Conservation (phyloP, 768 basidiomycete genomes). For the Pleurotus tuber-regium region DNA sequence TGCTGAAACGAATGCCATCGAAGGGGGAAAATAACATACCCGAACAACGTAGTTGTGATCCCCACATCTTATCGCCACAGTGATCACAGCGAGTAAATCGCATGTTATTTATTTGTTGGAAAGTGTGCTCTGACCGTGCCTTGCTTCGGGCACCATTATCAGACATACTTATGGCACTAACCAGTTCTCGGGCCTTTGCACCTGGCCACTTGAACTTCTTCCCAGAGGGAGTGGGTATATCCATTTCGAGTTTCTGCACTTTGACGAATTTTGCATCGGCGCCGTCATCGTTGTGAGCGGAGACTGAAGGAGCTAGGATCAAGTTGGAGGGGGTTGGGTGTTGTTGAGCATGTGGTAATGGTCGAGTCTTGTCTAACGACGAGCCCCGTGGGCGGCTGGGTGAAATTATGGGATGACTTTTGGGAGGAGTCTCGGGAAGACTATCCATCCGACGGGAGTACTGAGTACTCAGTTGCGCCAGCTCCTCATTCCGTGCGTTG, state of each 20-base stretch:
- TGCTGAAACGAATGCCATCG: background rate
- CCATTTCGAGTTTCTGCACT: constrained; percentile 43
- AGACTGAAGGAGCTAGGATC: constrained; percentile 44
- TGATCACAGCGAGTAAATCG: constrained; percentile 92
- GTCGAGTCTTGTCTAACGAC: constrained; percentile 16
- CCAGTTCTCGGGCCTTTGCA: constrained; percentile 49
- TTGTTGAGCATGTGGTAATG: constrained; percentile 20
- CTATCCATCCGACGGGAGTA: constrained; percentile 78
- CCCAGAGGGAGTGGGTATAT: constrained; percentile 49
- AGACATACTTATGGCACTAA: constrained; percentile 21
- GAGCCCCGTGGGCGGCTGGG: constrained; percentile 7
- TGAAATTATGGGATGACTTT: constrained; percentile 19
- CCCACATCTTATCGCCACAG: constrained; percentile 99
- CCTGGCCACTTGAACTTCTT: constrained; percentile 71
- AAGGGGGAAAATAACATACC: constrained; percentile 47
- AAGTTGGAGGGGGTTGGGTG: constrained; percentile 37
- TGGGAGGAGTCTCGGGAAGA: constrained; percentile 33
- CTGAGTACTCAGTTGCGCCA: constrained; percentile 83
- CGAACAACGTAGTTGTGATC: constrained; percentile 88
- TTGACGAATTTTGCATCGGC: constrained; percentile 39
- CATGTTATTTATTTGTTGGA: constrained; percentile 86
- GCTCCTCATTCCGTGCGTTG: constrained; percentile 88
- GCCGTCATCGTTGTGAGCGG: constrained; percentile 45
- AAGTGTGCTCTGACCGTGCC: constrained; percentile 65
- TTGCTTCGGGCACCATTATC: constrained; percentile 39